Evolutionary conservation across 331 rosid genomes (phyloP).

Genomic region (Rosa hybrid): DNA sequence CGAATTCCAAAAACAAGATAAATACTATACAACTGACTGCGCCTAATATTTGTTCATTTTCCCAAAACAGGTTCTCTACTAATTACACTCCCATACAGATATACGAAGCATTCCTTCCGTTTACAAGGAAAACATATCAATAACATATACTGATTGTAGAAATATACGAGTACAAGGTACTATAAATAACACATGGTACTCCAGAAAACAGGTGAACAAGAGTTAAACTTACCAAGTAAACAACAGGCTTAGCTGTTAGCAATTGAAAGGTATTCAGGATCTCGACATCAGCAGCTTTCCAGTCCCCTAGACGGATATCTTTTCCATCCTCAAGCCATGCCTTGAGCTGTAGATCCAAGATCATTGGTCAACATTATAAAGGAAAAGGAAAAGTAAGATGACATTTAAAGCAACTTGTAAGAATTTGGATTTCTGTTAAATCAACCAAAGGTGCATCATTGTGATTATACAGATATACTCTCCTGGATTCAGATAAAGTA

Average conservation of each 20-base stretch:
- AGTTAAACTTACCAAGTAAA: slow-evolving; percentile 68
- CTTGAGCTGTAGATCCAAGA: slow-evolving; percentile 60
- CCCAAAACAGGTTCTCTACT: neutral
- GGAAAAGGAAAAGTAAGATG: neutral
- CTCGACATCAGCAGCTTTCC: slow-evolving; percentile 95
- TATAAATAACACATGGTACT: neutral
- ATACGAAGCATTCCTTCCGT: neutral
- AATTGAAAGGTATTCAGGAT: slow-evolving; percentile 88
- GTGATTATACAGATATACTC: neutral
- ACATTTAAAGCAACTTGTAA: neutral
- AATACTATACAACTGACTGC: neutral
- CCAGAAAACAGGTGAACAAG: neutral
- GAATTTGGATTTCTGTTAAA: neutral
- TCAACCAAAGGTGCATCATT: neutral
- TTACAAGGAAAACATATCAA: neutral
- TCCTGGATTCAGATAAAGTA: too few species aligned
- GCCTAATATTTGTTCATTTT: neutral
- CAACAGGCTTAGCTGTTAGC: slow-evolving; percentile 97
- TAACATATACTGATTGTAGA: neutral
- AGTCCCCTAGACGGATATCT: slow-evolving; percentile 92
- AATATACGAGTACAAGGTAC: neutral
- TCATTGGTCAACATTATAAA: slow-evolving; percentile 15
- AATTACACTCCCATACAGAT: neutral
- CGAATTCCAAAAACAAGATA: neutral
- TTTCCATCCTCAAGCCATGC: slow-evolving; percentile 74